Conservation (phyloP, 1,139 yeast genomes). For the Groenewaldozyma auringiensis region DNA sequence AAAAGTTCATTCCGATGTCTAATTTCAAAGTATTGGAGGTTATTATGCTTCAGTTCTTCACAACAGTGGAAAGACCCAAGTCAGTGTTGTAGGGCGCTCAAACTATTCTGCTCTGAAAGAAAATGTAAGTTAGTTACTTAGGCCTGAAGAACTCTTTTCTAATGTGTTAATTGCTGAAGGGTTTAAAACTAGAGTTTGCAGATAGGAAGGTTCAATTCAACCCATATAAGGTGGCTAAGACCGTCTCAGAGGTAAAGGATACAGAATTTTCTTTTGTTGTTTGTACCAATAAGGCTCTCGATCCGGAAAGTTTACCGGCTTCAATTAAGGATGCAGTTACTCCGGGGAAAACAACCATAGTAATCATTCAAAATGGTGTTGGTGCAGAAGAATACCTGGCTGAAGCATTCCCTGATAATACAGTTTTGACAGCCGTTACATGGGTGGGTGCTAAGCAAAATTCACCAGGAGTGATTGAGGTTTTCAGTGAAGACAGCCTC, state of each 20-base stretch:
- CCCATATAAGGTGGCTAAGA: constrained; percentile 23
- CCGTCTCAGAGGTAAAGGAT: constrained; percentile 34
- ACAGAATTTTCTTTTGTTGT: constrained; percentile 47
- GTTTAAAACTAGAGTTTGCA: constrained; percentile 24
- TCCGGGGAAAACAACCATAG: constrained; percentile 38
- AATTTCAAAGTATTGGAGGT: constrained; percentile 16
- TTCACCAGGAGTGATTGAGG: constrained; percentile 37
- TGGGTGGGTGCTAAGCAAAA: constrained; percentile 48
- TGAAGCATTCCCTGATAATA: constrained; percentile 44
- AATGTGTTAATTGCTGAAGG: too few species aligned
- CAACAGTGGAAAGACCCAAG: constrained; percentile 23
- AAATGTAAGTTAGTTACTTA: constrained; percentile 44
- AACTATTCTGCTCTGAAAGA: constrained; percentile 44
- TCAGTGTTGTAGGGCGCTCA: constrained; percentile 50
- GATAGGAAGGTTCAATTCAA: constrained; percentile 38
- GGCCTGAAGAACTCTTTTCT: too few species aligned
- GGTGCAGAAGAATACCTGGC: constrained; percentile 53
- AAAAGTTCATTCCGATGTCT: not conserved
- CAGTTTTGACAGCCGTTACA: constrained; percentile 53
- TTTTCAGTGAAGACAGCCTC: constrained; percentile 40
- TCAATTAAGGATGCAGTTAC: constrained; percentile 46
- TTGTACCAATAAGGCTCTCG: constrained; percentile 58
- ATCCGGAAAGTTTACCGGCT: constrained; percentile 46
- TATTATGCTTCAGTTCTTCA: constrained; percentile 16
- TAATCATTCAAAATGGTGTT: constrained; percentile 58